Base-by-base conservation (phyloP, 2,329 filamentous ascomycete genomes). In the Emmonsia crescens region DNA sequence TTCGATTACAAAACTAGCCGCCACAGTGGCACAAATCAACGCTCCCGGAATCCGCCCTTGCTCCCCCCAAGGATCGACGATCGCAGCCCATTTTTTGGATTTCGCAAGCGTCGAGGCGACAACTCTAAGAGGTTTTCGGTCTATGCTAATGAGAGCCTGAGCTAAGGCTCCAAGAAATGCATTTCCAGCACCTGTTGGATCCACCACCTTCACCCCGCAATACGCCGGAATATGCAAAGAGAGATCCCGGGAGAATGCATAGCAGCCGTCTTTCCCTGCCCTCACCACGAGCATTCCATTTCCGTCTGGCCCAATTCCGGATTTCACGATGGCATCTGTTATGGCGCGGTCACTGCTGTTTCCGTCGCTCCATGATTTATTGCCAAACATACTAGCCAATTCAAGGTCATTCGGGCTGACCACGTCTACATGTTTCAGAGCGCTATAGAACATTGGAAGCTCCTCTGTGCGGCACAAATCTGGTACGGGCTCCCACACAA, bases 401-500 rank as follows among this genome's bases (percentile, higher is more conserved):
- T 99, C 94, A 29, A 86, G 78, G 71, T 96, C 90, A 71, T 99
- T 99, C 0, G 94, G 94, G 65, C 83, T 86, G 59, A 88, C 78
- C 16, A 87, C 77, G 65, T 87, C 80, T 29, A 88, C 79, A 49
- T 77, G 71, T 60, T 75, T 75, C 44, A 83, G 75, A 5, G 84
- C 83, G 61, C 78, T 73, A 24, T 81, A 72, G 61, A 83, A 83
- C 24, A 78, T 80, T 0, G 77, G 71, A 24, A 83, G 72, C 64
- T 87, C 80, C 40, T 85, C 84, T 0, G 90, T 86, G 0, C 83
- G 87, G 73, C 92, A 96, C 0, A 90, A 81, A 74, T 96, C 91
- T 1, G 94, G 94, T 1, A 96, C 89, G 0, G 94, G 94, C 73
- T 99, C 94, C 93, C 93, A 99, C 59, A 97, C 84, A 72, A 96